Evolutionary conservation across 805 yeast species (phyloP), one percentile per base, ranked within the genome.

Genomic region (Ogataea nakhonphanomensis): DNA sequence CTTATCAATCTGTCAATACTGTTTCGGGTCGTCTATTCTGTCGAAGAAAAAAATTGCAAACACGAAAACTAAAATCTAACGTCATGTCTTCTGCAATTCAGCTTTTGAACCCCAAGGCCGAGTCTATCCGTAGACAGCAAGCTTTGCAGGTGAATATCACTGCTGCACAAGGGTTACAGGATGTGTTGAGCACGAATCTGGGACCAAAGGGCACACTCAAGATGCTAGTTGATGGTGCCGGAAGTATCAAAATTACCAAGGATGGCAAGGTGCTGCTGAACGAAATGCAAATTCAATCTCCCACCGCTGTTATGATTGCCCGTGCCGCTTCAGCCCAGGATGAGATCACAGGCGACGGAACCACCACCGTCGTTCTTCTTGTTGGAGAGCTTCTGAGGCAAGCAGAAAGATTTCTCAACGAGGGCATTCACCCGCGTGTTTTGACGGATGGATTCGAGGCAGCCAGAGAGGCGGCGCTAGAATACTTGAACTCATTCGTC

Each of bases 281-380:
- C 29, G 99, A 93, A 61, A 93, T 93, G 99, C 99, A 93, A 67
- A 91, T 91, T 65, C 93, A 85, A 61, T 81, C 84, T 48, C 95
- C 95, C 8, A 85, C 95, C 3, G 95, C 95, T 0, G 85, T 84
- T 25, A 79, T 84, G 85, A 84, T 84, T 66, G 95, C 99, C 3
- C 76, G 98, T 50, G 99, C 98, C 10, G 99, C 99, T 35, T 80
- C 96, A 33, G 97, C 99, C 0, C 99, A 93, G 66, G 99, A 93
- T 64, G 99, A 93, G 65, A 88, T 93, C 59, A 86, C 98, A n/a
- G 99, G 99, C 36, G 99, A 93, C 65, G 99, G 99, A 49, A 93
- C 99, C 40, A 91, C 98, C 5, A 84, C 96, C 2, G 99, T 93
- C 39, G 91, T 90, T 32, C 72, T 95, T 48, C 74, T 90, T 40